Base-by-base conservation (phyloP, 2,329 filamentous ascomycete species). In the Cladophialophora immunda region DNA sequence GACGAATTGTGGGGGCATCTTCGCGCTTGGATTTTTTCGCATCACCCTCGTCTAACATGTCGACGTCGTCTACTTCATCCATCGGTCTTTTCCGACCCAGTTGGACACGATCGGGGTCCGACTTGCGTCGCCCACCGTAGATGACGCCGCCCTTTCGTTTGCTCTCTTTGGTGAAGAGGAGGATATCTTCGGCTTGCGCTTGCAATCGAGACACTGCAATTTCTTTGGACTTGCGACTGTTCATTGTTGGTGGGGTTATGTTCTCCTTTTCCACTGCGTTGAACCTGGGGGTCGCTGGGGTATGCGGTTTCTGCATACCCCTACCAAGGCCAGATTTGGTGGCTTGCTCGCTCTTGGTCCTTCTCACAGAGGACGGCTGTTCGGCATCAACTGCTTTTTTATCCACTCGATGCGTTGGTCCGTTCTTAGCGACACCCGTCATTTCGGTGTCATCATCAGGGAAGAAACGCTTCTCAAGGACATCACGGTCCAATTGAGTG, bases 121-220 rank as follows among this genome's bases (percentile, higher is more conserved):
- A 82, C 71, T 79, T 81, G 29, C 81, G 79, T 71, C 83, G 77
- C 15, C 86, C 84, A 30, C 87, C 87, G 70, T 89, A 86, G 11
- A 87, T 81, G 3, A 90, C 86, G 47, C 89, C 89, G 15, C 89
- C 89, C 54, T 86, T 86, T 22, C 95, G 89, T 81, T 97, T 97
- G 82, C 87, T 93, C 80, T 99, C 95, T 76, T 95, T 97, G 75
- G 98, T 91, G 75, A 95, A 99, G 34, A 96, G 82, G 1, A 90
- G 90, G 74, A 98, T 93, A 75, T 99, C 95, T 0, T 90, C 87
- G 0, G 92, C 93, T 65, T 94, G 83, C 38, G 87, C 86, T 62
- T 95, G 92, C 7, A 98, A 81, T 70, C 87, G 89, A 36, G 89
- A 87, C n/a, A 90, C 81, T 13, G 95, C 95, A 75, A 91, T 90